Base-by-base conservation (phyloP, 2,329 filamentous ascomycete species). In the Colletotrichum shisoi region DNA sequence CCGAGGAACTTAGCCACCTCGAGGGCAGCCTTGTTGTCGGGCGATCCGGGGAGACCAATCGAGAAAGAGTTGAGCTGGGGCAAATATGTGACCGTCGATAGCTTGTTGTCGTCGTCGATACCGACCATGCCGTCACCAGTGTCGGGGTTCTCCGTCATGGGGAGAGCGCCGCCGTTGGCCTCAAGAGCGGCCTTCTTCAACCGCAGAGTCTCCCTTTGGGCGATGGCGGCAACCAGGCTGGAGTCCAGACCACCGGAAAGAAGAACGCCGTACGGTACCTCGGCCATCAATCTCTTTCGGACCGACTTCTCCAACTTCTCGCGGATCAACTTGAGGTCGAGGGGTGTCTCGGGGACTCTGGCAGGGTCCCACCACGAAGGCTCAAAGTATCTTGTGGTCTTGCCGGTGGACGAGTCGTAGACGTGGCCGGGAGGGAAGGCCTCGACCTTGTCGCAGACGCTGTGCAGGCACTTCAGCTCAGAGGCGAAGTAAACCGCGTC, bases 31-130 rank as follows among this genome's bases (percentile, higher is more conserved):
- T 91, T 89, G 76, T 93, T 95, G 79, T 99, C 95, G 57, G 95
- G 95, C 40, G 95, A 92, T 72, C 90, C 92, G 8, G 94, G 94
- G 42, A 99, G 89, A 76, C 95, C 95, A 72, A 99, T 99, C 17
- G 95, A 99, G 85, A 99, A 99, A 17, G 94, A 97, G 87, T 98
- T 96, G 79, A 99, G 88, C 79, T 98, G 92, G 42, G 94, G 93
- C 62, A 98, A 88, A 75, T 95, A 92, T 62, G 94, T 95, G 70
- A 97, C 87, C 15, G 94, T 97, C 56, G 91, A 93, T 69, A 98
- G 83, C 76, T 94, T 87, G 83, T 97, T 91, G 67, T 94, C 88
- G 76, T 96, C 94, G 74, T 98, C 95, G 73, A 99, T 96, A 74
- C 95, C 95, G 67, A 97, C 94, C 53, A 98, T 85, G 56, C 92